A percentile compares a stretch with the other conserved stretches of the same genome.
Conservation (phyloP, 2,329 filamentous ascomycete species). For the Diaporthe sp. region DNA sequence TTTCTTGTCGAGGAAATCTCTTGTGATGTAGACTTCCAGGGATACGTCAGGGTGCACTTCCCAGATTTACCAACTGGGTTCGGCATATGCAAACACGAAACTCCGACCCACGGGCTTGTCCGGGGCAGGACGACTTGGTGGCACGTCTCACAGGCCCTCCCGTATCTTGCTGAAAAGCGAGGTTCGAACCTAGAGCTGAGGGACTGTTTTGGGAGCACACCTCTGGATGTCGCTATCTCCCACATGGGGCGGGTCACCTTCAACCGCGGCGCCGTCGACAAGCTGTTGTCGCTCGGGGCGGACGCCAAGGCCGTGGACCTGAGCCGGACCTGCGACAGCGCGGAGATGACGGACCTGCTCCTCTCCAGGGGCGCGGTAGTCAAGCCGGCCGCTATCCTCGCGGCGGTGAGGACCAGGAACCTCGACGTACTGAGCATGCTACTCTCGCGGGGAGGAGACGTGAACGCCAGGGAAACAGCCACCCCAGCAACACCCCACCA, state of each 20-base stretch:
- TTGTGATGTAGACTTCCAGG: conserved; percentile 8
- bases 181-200: conserved; percentile 1
- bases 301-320: conserved; percentile 8
- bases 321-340: neutral
- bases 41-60: neutral
- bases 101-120: conserved; percentile 9
- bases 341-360: neutral
- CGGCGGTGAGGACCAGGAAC: neutral
- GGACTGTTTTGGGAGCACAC: neutral
- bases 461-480: neutral
- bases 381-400: conserved; percentile 1
- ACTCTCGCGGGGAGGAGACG: conserved; percentile 6
- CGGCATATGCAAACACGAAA: conserved; percentile 18
- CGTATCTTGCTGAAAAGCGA: neutral
- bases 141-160: neutral
- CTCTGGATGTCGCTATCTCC: neutral
- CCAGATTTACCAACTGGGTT: neutral
- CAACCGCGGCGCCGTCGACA: conserved; percentile 10
- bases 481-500: neutral
- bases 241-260: conserved; percentile 5
- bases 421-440: neutral
- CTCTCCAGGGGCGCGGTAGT: conserved; percentile 11
- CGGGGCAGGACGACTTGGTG: conserved; percentile 6
- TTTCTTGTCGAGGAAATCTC: conserved; percentile 27
- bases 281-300: conserved; percentile 11